phyloP scores from a whole-genome alignment of 108 stramenopile genomes.

The Cyclotella baltica region DNA sequence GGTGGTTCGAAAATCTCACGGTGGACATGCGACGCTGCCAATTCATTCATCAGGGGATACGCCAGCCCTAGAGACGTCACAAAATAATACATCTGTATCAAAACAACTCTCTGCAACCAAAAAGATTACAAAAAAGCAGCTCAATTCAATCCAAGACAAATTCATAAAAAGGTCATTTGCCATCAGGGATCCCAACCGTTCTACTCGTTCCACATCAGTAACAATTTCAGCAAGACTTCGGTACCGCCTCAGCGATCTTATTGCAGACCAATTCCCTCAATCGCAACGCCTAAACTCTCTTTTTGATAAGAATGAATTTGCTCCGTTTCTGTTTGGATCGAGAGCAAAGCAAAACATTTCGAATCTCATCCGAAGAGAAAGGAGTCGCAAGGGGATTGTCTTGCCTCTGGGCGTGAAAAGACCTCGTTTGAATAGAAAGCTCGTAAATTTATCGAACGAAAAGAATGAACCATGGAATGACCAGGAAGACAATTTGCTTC shows the following conservation, averaged over 20 bases:
- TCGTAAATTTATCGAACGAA: slow-evolving; percentile 29
- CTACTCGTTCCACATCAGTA: slow-evolving; percentile 27
- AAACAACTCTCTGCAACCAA: slow-evolving; percentile 21
- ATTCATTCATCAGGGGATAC: neutral
- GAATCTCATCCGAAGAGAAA: neutral
- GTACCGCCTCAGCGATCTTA: slow-evolving; percentile 32
- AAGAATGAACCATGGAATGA: slow-evolving; percentile 54
- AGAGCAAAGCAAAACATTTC: neutral
- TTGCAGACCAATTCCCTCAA: slow-evolving; percentile 1
- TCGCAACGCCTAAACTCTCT: neutral
- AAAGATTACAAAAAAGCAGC: slow-evolving; percentile 33
- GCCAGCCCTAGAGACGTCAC: neutral
- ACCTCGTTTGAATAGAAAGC: slow-evolving; percentile 20
- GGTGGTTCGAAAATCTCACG: slow-evolving; percentile 13
- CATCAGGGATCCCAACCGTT: slow-evolving; percentile 29
- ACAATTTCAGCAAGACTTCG: slow-evolving; percentile 23
- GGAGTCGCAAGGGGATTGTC: slow-evolving; percentile 54
- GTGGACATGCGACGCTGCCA: neutral
- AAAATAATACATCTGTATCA: neutral
- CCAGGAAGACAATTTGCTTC: slow-evolving; percentile 60
- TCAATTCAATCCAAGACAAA: slow-evolving; percentile 22
- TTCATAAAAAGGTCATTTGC: slow-evolving; percentile 8
- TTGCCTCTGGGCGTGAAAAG: slow-evolving; percentile 81
- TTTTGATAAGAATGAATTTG: neutral
- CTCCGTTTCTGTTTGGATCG: slow-evolving; percentile 13